These are phyloP conservation scores for Trametes cingulata DNA, from an alignment of 768 basidiomycete genomes.

Conservation along the genomic window DNA sequence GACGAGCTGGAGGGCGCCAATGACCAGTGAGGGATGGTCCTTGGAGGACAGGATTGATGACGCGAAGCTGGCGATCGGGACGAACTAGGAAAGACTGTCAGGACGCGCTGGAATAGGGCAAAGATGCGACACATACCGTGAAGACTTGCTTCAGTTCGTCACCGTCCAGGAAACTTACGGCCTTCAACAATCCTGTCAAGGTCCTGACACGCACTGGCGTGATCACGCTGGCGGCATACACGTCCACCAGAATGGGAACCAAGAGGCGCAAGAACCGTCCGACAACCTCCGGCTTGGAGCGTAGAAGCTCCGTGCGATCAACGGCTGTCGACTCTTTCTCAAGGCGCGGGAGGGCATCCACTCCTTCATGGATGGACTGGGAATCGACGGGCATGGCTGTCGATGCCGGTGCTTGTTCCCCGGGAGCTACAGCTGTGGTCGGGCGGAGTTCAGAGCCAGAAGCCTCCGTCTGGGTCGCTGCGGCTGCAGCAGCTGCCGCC, in stretches of 20 bases:
- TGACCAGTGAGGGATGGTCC: constrained; percentile 85
- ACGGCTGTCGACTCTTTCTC: constrained; percentile 37
- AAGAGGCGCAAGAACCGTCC: constrained; percentile 84
- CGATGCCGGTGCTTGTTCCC: constrained; percentile 10
- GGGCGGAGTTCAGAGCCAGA: constrained; percentile 4
- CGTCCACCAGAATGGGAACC: constrained; percentile 93
- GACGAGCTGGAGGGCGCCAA: constrained; percentile 89
- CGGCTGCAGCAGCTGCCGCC: constrained; percentile 28
- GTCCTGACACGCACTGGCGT: constrained; percentile 87
- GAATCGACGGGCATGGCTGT: constrained; percentile 12
- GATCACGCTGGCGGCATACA: constrained; percentile 98
- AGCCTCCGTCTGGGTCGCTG: constrained; percentile 28
- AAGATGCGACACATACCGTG: constrained; percentile 51
- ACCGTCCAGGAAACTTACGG: constrained; percentile 83
- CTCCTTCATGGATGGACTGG: constrained; percentile 16
- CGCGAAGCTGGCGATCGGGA: constrained; percentile 93
- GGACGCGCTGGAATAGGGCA: constrained; percentile 6
- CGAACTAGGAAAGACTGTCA: constrained; percentile 54
- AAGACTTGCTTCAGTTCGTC: constrained; percentile 77
- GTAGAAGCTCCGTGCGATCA: constrained; percentile 75
- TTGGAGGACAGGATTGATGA: constrained; percentile 91
- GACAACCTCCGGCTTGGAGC: constrained; percentile 73
- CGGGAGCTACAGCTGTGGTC: constrained; percentile 13
- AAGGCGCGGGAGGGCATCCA: constrained; percentile 17
- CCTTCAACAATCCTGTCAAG: constrained; percentile 84